Evolutionary conservation across 176 grass and related monocot genomes (phyloP), one percentile per base, ranked within the genome.

Genomic region (Otatea glauca): DNA sequence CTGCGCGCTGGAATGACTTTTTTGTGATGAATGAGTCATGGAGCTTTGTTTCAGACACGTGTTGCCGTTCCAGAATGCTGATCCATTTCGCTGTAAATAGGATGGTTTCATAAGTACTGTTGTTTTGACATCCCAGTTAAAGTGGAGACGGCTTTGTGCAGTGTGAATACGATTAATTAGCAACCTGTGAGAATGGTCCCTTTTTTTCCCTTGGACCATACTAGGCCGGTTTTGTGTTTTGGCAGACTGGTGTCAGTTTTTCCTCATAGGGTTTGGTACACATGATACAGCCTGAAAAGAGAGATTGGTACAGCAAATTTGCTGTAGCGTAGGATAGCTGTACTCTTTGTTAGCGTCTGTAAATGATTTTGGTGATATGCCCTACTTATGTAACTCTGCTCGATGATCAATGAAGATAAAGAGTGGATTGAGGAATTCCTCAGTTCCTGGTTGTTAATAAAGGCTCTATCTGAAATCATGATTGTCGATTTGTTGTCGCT

Each of bases 161-260:
- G 53, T 86, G 87, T 92, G 83, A 83, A 89, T 92, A 92, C 25
- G 20, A 55, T 86, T 75, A 74, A 83, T 64, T 79, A 83, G 75
- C 75, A 86, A 49, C 11, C 35, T 58, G 6, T 32, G 58, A 86
- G 73, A 35, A 68, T 70, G 82, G 43, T 61, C 82, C 51, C 13
- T 3, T 27, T 81, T 76, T 8, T 29, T 1, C 20, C 56, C 10
- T 9, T 41, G 72, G 83, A 64, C 71, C 83, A 63, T 70, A 15
- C 7, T 47, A 65, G 8, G n/a, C 49, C 35, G 44, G 38, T 81
- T 75, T 75, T 62, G 42, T 76, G 34, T 51, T 79, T 29, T 5
- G 53, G 51, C 42, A 16, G 79, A 39, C 6, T 9, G 76, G 55
- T 70, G 5, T 54, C 29, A 7, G 58, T 74, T 56, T 18, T 61